A percentile compares a stretch with the other conserved stretches of the same genome.
Conservation (phyloP, 768 basidiomycete species). For the Rhodotorula kratochvilovae region DNA sequence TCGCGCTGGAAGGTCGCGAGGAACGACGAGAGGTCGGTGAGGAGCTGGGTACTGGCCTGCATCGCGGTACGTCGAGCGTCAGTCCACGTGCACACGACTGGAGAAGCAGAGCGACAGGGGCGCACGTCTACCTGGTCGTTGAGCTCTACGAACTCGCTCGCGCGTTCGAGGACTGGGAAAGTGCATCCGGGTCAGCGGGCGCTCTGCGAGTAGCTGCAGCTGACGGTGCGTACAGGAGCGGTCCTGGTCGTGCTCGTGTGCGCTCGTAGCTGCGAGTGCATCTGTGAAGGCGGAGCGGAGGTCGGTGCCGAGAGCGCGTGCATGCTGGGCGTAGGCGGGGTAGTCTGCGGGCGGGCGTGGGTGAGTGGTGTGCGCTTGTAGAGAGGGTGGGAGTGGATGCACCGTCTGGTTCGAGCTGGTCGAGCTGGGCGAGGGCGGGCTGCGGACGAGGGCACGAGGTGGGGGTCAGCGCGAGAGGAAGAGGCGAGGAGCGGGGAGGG, state of each 20-base stretch:
- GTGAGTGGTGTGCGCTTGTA: background rate
- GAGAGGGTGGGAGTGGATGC: background rate
- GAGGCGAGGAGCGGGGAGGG: background rate
- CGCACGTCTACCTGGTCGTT: constrained; percentile 82
- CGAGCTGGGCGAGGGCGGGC: background rate
- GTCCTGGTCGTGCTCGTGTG: constrained; percentile 11
- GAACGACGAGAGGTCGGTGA: constrained; percentile 84
- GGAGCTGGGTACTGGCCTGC: constrained; percentile 79
- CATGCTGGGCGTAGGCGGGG: constrained; percentile 6
- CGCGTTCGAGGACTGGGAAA: constrained; percentile 35
- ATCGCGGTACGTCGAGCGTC: too few relatives aligned
- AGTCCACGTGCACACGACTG: background rate
- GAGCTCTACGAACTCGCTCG: constrained; percentile 74
- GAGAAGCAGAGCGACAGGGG: background rate
- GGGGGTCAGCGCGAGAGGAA: constrained; percentile 5
- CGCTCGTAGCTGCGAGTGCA: background rate
- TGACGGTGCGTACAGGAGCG: constrained; percentile 10
- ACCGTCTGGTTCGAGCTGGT: background rate
- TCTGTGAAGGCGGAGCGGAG: constrained; percentile 12
- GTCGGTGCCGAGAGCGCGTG: constrained; percentile 8
- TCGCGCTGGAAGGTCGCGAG: constrained; percentile 93
- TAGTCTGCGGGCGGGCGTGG: constrained; percentile 14
- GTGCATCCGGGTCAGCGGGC: too few relatives aligned
- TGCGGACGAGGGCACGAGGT: background rate
- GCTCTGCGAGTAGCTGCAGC: too few relatives aligned